These are phyloP conservation scores for Tulasnella sp. DNA, from an alignment of 768 basidiomycete genomes.

Conservation along the genomic window DNA sequence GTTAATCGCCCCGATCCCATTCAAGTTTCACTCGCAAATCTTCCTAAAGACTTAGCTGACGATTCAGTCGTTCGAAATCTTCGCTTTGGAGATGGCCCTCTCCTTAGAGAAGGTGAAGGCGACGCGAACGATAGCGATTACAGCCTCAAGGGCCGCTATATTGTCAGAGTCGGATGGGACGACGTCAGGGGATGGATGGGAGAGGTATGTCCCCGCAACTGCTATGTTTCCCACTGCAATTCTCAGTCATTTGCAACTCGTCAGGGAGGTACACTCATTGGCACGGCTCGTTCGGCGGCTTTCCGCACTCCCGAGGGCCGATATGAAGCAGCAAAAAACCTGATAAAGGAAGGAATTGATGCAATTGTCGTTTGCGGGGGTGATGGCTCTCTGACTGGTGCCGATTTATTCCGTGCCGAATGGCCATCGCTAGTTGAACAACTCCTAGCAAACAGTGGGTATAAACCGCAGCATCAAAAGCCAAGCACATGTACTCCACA, in stretches of 20 bases:
- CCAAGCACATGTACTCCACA: background rate
- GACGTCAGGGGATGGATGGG: constrained; percentile 93
- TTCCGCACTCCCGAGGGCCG: constrained; percentile 87
- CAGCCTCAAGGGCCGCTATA: constrained; percentile 79
- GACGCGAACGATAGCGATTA: constrained; percentile 56
- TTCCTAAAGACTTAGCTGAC: constrained; percentile 22
- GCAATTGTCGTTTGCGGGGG: constrained; percentile 95
- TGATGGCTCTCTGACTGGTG: constrained; percentile 92
- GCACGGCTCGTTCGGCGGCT: constrained; percentile 73
- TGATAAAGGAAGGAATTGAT: constrained; percentile 94
- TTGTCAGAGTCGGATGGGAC: constrained; percentile 94
- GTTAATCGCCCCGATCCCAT: constrained; percentile 17
- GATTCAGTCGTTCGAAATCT: constrained; percentile 47
- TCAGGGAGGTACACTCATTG: constrained; percentile 89
- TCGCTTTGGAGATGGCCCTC: constrained; percentile 67
- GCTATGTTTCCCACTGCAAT: background rate
- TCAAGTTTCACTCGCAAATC: constrained; percentile 19
- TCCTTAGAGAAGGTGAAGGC: constrained; percentile 57
- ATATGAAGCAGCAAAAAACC: constrained; percentile 73
- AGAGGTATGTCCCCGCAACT: constrained; percentile 53
- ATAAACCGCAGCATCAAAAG: too few species aligned
- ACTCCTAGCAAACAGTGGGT: constrained; percentile 48
- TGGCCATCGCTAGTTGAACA: constrained; percentile 78
- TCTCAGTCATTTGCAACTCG: background rate
- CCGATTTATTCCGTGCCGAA: constrained; percentile 84